Conservation (phyloP, 2,329 filamentous ascomycete species). For the Sarocladium oryzae region DNA sequence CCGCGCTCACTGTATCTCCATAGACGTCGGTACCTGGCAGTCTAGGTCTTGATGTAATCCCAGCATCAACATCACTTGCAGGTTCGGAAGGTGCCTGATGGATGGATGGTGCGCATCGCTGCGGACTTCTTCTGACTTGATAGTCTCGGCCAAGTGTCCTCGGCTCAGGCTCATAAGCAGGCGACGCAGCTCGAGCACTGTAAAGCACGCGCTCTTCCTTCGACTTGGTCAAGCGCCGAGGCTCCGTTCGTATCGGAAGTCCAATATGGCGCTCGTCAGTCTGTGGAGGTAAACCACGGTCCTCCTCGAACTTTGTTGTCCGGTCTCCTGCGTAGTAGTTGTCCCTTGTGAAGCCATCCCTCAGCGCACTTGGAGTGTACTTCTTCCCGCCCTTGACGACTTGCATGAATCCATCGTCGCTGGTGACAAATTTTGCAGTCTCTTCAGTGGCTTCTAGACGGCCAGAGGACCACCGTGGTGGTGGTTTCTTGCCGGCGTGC, state of each 20-base stretch:
- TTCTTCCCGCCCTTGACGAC: constrained; percentile 1
- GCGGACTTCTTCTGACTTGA: not conserved
- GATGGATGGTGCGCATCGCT: not conserved
- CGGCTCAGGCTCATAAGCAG: not conserved
- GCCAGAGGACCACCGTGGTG: not conserved
- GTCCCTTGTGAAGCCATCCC: constrained; percentile 4
- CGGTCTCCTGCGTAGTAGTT: not conserved
- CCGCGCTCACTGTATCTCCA: not conserved
- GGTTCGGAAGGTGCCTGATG: not conserved
- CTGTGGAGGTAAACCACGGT: not conserved
- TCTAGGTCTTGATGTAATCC: not conserved
- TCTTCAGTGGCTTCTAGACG: not conserved
- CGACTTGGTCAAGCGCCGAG: not conserved
- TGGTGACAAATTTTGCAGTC: not conserved
- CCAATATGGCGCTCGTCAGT: not conserved
- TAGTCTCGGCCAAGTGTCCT: not conserved
- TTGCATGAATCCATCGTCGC: constrained; percentile 5
- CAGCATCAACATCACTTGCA: not conserved
- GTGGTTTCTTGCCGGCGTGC: not conserved
- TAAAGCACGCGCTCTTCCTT: constrained; percentile 1
- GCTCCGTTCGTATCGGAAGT: constrained; percentile 5
- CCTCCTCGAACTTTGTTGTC: not conserved
- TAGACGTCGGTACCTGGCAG: not conserved
- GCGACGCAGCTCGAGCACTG: not conserved
- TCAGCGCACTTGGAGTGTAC: not conserved